Evolutionary conservation across 768 basidiomycete species (phyloP).

Genomic region (Tricholoma furcatifolium): DNA sequence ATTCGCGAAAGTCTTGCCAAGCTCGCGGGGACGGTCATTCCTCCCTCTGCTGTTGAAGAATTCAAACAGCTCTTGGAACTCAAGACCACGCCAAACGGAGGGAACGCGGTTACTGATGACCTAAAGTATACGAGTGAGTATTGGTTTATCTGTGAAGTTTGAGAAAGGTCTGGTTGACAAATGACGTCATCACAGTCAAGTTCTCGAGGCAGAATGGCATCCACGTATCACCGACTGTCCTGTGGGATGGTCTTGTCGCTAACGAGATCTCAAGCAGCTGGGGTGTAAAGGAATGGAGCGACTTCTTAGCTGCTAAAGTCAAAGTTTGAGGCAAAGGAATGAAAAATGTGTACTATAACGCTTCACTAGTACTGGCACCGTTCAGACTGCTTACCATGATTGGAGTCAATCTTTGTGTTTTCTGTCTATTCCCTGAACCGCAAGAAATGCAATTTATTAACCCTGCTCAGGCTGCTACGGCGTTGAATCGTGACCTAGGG

Average conservation of each 20-base stretch:
- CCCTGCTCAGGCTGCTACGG: too few relatives aligned
- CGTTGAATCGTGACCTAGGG: too few relatives aligned
- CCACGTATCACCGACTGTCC: conserved; percentile 83
- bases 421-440: too few relatives aligned
- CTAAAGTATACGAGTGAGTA: conserved; percentile 80
- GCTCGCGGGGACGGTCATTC: conserved; percentile 55
- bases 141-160: neutral
- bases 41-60: conserved; percentile 43
- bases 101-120: conserved; percentile 79
- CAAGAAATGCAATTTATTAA: too few relatives aligned
- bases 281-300: conserved; percentile 78
- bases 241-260: conserved; percentile 76
- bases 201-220: conserved; percentile 88
- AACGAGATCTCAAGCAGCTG: conserved; percentile 78
- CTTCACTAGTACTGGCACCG: too few relatives aligned
- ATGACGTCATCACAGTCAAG: conserved; percentile 59
- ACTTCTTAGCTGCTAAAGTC: conserved; percentile 67
- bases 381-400: too few relatives aligned
- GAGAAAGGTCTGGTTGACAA: neutral
- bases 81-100: conserved; percentile 72
- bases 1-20: conserved; percentile 71
- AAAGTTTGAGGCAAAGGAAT: conserved; percentile 26
- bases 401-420: too few relatives aligned
- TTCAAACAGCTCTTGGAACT: conserved; percentile 64
- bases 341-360: neutral